Percentiles rank a stretch among this genome's conserved stretches.
phyloP scores from a whole-genome alignment of 768 basidiomycete species.

The Trametes villosa region DNA sequence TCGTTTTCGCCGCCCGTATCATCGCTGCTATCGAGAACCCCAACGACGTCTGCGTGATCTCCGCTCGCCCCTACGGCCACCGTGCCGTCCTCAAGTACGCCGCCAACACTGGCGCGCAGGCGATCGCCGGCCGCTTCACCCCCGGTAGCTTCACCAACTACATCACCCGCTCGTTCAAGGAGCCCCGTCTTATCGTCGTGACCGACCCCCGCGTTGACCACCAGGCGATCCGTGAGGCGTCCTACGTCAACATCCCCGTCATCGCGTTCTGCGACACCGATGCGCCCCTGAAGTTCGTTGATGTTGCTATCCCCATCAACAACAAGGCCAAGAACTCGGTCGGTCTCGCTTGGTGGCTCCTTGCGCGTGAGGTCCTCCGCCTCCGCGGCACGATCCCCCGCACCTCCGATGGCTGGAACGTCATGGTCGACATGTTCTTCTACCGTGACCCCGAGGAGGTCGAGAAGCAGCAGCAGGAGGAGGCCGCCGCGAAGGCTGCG shows the following conservation, averaged over 20 bases:
- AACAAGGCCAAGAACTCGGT: constrained; percentile 99
- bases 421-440: constrained; percentile 99
- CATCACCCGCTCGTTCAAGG: constrained; percentile 99
- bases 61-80: constrained; percentile 98
- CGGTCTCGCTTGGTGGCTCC: constrained; percentile 97
- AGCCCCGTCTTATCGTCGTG: constrained; percentile 97
- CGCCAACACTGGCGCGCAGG: constrained; percentile 96
- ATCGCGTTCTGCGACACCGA: constrained; percentile 99
- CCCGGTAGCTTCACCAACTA: constrained; percentile 99
- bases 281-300: constrained; percentile 96
- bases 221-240: constrained; percentile 99
- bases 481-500: constrained; percentile 79
- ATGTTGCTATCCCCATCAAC: constrained; percentile 98
- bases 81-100: constrained; percentile 99
- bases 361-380: constrained; percentile 96
- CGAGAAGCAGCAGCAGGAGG: constrained; percentile 96
- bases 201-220: constrained; percentile 99
- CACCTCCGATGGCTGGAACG: constrained; percentile 91
- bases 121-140: constrained; percentile 99
- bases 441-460: constrained; percentile 99
- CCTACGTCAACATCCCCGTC: constrained; percentile 99
- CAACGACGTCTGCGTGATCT: constrained; percentile 96
- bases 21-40: constrained; percentile 99
- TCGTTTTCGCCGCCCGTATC: constrained; percentile 96
- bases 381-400: constrained; percentile 93